Evolutionary conservation across 352 stramenopile genomes (phyloP), one percentile per base, ranked within the genome.

Genomic region (Pythium diclinum): DNA sequence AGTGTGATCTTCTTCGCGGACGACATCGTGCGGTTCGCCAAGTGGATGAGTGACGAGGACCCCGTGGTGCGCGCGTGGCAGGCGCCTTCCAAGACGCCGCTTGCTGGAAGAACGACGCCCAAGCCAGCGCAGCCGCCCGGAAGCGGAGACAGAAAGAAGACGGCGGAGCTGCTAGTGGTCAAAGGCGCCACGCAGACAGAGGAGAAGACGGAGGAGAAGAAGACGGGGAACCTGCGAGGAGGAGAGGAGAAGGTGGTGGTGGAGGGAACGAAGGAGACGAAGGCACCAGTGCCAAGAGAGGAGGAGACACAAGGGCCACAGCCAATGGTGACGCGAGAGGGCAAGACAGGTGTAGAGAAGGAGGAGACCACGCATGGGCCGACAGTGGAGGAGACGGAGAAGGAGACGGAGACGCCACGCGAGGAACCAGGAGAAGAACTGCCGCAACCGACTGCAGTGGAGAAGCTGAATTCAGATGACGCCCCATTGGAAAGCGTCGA

Each of bases 1-100:
- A 67, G 60, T 0, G 70, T 73, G 28, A 79, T 86, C 57, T 79
- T 76, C 65, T 86, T 86, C 58, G 78, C 78, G 23, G 72, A 84
- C 60, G 67, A 81, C 34, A 82, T 86, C 48, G 71, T 72, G 7
- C 14, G 21, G 42, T 63, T 67, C 14, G 65, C 65, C 13, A 21
- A 59, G 30, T 70, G 63, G 63, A 55, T 70, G n/a, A 63, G 63
- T n/a, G 63, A 63, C 21, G 63, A 61, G 21, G 56, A 61, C 34
- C 47, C 49, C 16, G 40, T 46, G 8, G 33, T 28, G 25, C 25
- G n/a, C 14, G 32, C 28, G 21, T 64, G 63, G 63, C 52, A 57
- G 6, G 42, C 19, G 16, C 34, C 21, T 33, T 28, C 47, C 44
- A 34, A 30, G 38, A 54, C 44, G 5, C 46, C 30, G 6, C 8